Conservation (phyloP, 2,329 filamentous ascomycete species). For the Keithomyces neogunnii region DNA sequence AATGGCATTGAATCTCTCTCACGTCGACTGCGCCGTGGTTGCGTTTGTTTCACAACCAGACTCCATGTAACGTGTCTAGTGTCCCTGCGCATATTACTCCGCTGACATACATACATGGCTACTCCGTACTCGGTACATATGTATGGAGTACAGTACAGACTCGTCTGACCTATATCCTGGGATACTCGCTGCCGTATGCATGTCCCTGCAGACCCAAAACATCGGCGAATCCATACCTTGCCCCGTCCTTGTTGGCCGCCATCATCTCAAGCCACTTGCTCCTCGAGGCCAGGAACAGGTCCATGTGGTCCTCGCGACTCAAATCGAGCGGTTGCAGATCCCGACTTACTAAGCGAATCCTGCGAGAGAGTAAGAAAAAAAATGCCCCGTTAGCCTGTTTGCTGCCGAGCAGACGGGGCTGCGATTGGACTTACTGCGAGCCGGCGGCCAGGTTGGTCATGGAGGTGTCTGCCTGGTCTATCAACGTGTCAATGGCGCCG, state of each 20-base stretch:
- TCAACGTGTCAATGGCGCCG: slow-evolving; percentile 36
- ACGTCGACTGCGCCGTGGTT: too few relatives aligned
- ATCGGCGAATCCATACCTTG: not conserved
- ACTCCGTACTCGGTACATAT: too few relatives aligned
- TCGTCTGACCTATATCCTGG: not conserved
- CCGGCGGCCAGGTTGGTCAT: slow-evolving; percentile 19
- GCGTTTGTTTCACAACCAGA: too few relatives aligned
- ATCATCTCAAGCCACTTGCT: slow-evolving; percentile 5
- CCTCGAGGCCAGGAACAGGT: not conserved
- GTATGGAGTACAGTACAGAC: not conserved
- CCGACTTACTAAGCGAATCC: slow-evolving; percentile 23
- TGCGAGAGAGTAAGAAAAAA: not conserved
- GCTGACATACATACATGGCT: too few relatives aligned
- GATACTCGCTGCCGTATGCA: not conserved
- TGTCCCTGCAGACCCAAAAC: not conserved
- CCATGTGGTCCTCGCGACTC: slow-evolving; percentile 32
- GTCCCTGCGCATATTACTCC: too few relatives aligned
- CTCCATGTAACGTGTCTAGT: too few relatives aligned
- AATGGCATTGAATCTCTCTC: too few relatives aligned
- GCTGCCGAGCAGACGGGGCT: too few relatives aligned
- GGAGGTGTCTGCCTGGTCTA: slow-evolving; percentile 44
- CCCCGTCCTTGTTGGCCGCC: not conserved
- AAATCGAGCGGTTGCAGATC: slow-evolving; percentile 50
- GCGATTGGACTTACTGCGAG: slow-evolving; percentile 18
- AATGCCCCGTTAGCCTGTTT: slow-evolving; percentile 1